These are phyloP conservation scores for Eucalyptus melliodora DNA, from an alignment of 345 rosid species.

Conservation along the genomic window DNA sequence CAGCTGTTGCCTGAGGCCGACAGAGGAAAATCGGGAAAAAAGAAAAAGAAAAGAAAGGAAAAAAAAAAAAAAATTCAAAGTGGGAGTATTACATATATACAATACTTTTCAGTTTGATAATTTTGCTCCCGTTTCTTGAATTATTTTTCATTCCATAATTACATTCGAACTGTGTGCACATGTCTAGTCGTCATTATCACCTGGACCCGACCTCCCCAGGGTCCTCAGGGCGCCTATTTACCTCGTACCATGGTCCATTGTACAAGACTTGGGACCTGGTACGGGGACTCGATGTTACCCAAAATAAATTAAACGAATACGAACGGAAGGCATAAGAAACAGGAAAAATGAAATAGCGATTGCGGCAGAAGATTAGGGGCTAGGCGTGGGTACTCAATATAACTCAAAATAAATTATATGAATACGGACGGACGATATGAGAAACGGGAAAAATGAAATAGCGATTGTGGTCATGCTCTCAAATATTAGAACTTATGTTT, in stretches of 20 bases:
- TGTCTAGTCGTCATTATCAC: background rate
- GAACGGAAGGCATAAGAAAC: background rate
- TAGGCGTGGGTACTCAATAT: background rate
- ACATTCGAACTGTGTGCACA: background rate
- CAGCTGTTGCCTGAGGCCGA: background rate
- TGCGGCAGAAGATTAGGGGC: rapidly evolving
- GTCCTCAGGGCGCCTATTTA: background rate
- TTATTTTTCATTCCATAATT: background rate
- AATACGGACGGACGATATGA: background rate
- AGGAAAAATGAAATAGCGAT: background rate
- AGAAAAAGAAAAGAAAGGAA: too few species aligned
- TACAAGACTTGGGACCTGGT: background rate
- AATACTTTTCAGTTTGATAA: background rate
- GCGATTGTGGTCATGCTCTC: background rate
- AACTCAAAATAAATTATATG: background rate
- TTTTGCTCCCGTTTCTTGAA: background rate
- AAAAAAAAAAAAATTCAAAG: background rate
- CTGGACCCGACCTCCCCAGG: background rate
- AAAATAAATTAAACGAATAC: background rate
- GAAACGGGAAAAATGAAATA: background rate
- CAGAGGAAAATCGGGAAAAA: background rate
- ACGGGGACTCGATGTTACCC: background rate
- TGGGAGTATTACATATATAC: background rate
- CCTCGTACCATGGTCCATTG: background rate
- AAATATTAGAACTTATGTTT: background rate